These are phyloP conservation scores for Yamadazyma takamatsuzukensis DNA, from an alignment of 805 yeast species.

Conservation along the genomic window DNA sequence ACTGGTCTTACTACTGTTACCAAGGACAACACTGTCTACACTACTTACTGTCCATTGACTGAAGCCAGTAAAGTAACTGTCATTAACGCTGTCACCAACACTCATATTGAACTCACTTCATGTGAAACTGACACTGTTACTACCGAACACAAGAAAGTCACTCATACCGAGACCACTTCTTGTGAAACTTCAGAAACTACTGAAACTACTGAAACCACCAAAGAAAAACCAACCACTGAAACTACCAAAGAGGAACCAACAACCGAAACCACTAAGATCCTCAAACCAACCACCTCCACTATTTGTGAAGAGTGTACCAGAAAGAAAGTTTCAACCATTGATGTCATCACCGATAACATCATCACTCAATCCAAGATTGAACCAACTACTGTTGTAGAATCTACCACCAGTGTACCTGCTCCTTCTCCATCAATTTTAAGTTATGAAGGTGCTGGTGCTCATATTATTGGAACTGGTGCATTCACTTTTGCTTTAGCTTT, in stretches of 20 bases:
- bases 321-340: conserved; percentile 16
- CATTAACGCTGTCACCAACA: no score
- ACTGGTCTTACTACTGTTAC: conserved; percentile 28
- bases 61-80: no score
- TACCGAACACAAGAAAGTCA: conserved; percentile 4
- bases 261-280: conserved; percentile 13
- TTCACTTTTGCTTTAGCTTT: conserved; percentile 21
- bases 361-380: conserved; percentile 27
- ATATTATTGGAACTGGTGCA: conserved; percentile 20
- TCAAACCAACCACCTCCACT: no score
- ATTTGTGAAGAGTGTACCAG: neutral
- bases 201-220: conserved; percentile 3
- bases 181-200: conserved; percentile 7
- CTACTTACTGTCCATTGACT: conserved; percentile 22
- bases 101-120: no score
- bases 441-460: conserved; percentile 30
- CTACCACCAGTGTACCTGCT: conserved; percentile 11
- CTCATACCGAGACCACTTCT: conserved; percentile 6
- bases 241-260: conserved; percentile 4
- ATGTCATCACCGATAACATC: conserved; percentile 42
- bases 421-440: conserved; percentile 13
- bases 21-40: conserved; percentile 16
- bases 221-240: conserved; percentile 3
- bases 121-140: conserved; percentile 6
- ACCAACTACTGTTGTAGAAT: conserved; percentile 11